Percentiles rank a stretch among this genome's conserved stretches.
These are phyloP conservation scores for Stygiomarasmius scandens DNA, from an alignment of 1,284 basidiomycete species.

Conservation along the genomic window DNA sequence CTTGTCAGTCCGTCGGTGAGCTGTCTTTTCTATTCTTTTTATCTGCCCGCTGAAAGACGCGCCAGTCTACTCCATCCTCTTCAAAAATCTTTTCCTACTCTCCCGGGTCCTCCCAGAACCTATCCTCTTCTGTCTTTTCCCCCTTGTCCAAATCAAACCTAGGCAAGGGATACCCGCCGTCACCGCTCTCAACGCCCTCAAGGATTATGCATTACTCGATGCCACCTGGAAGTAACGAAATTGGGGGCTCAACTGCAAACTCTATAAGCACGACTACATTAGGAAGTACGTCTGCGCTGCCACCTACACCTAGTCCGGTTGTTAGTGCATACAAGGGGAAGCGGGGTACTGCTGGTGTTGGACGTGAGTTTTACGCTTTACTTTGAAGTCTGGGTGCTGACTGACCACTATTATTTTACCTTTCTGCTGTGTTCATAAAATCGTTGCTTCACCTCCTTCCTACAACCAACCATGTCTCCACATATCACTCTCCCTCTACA, in stretches of 20 bases:
- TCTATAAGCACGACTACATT: constrained; percentile 3
- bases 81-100: constrained; percentile 7
- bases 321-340: constrained; percentile 14
- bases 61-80: constrained; percentile 11
- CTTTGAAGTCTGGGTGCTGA: too few relatives aligned
- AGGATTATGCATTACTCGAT: constrained; percentile 12
- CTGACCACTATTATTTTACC: too few relatives aligned
- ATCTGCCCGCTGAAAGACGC: background rate
- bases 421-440: too few relatives aligned
- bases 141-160: background rate
- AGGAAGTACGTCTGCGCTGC: constrained; percentile 14
- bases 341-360: constrained; percentile 3
- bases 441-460: too few relatives aligned
- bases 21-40: background rate
- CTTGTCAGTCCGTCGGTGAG: constrained; percentile 13
- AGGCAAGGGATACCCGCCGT: constrained; percentile 6
- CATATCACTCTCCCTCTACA: too few relatives aligned
- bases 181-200: constrained; percentile 13
- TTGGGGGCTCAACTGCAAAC: background rate
- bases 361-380: constrained; percentile 17
- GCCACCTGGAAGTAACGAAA: constrained; percentile 1
- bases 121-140: background rate
- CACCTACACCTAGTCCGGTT: constrained; percentile 15
- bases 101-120: background rate
- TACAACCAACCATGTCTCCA: too few relatives aligned